Evolutionary conservation across 106 monocot species (phyloP), one percentile per base, ranked within the genome.

Genomic region (Phalaenopsis aphrodite): DNA sequence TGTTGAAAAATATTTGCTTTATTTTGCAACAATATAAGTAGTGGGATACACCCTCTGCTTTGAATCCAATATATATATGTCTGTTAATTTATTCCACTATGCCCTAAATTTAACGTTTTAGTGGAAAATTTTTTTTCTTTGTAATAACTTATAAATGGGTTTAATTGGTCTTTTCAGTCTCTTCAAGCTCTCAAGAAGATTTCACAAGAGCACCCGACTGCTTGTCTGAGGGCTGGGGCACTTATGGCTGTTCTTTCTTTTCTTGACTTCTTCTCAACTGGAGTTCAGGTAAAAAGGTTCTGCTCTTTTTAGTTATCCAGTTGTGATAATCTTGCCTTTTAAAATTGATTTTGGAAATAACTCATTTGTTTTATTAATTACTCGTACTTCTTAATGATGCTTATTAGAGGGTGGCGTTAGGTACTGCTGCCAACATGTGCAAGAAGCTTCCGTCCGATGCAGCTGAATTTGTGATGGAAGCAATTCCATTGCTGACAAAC

Each of bases 381-480:
- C 30, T 8, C 37, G 41, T 42, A 24, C 64, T 61, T 61, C 19
- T 65, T 65, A 65, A 65, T 65, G 56, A 66, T 76, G 24, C 68
- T 77, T 41, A 66, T 81, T 85, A 98, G 98, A 94, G 98, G 77
- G 98, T 98, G 1, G 98, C 98, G 67, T 82, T 98, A 71, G 91
- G 94, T 21, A 98, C 98, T 78, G 98, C 98, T 76, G 94, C 94
- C 84, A 98, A 98, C 85, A 94, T 98, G 91, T 98, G 98, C 65
- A 92, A 91, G 85, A 98, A 98, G 55, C 88, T 98, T 43, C 98
- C 94, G 67, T 98, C 92, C 56, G 98, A 98, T 92, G 98, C 98
- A 45, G 90, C 94, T 55, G 98, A 98, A 77, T 98, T 91, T 88
- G 94, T 94, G 5, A 98, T 98, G 98, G 94, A 98, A 83, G 94